These are phyloP conservation scores for Aspergillus sp. DNA, from an alignment of 2,329 filamentous ascomycete genomes.

Conservation along the genomic window DNA sequence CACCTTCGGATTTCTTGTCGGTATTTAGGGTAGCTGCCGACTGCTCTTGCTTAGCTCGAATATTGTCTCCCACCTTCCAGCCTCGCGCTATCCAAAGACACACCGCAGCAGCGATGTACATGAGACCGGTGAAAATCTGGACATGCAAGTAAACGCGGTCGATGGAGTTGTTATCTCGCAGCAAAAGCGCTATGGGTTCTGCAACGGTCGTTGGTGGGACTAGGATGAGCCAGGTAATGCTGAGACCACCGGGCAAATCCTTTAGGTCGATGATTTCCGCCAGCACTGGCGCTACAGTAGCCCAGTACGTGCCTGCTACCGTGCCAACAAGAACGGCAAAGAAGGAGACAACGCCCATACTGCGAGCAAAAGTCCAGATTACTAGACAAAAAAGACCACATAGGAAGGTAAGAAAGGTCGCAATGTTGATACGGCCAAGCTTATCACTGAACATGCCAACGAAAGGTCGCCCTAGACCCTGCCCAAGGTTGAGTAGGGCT, in stretches of 20 bases:
- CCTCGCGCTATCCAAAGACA: conserved; percentile 44
- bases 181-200: conserved; percentile 60
- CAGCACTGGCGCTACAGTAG: conserved; percentile 57
- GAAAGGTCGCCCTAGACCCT: conserved; percentile 56
- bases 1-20: neutral
- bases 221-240: conserved; percentile 60
- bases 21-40: neutral
- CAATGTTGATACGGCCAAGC: conserved; percentile 64
- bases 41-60: conserved; percentile 15
- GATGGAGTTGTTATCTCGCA: conserved; percentile 43
- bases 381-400: conserved; percentile 59
- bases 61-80: conserved; percentile 40
- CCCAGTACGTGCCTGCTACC: conserved; percentile 62
- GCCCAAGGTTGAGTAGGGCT: conserved; percentile 63
- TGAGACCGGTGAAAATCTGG: conserved; percentile 59
- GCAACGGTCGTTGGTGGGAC: conserved; percentile 51
- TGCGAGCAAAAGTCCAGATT: conserved; percentile 62
- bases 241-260: conserved; percentile 57
- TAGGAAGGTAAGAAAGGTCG: conserved; percentile 54
- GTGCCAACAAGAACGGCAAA: conserved; percentile 60
- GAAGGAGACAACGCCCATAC: conserved; percentile 58
- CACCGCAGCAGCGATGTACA: conserved; percentile 58
- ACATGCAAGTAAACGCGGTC: conserved; percentile 38
- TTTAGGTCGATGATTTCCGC: conserved; percentile 62
- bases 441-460: conserved; percentile 64